Base-by-base conservation (phyloP, 2,329 filamentous ascomycete species). In the Ophiostoma australiae region DNA sequence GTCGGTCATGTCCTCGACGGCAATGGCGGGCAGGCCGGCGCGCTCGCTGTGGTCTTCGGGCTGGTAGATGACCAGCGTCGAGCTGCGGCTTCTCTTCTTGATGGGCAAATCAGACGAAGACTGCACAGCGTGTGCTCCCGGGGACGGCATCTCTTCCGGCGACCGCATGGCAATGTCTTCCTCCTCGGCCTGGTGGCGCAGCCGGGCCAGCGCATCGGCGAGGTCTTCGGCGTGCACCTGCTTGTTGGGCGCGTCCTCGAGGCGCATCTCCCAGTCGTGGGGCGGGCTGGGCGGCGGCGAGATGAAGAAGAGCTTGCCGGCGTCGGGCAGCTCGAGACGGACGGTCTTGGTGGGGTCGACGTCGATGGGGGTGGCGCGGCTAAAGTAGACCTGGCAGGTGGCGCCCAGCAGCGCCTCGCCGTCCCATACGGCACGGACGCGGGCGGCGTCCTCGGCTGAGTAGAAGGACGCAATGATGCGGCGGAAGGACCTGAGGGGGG, bases 401-500 rank as follows among this genome's bases (percentile, higher is more conserved):
- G 89, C 84, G 76, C 91, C 91, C 81, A 94, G 86, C 74, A 94
- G 84, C 33, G 82, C 82, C 80, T 93, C 90, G 76, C 90, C 89
- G 76, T 95, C 91, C 80, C 93, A 91, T 70, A 90, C 84, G 75
- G 87, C 83, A 74, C 91, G 89, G 71, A 94, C 90, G 71, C 84
- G 83, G 76, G 92, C 88, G 71, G 92, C 91, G 70, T 90, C 86
- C 70, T 89, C 86, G 76, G 86, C 84, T 73, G 88, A 87, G 80
- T 86, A 89, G 83, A 95, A 94, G 75, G 91, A 92, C 73, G 91
- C 87, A 75, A 94, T 85, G 77, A 95, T 93, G 78, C 92, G 90
- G 74, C 90, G 87, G 84, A 95, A 93, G 7, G 90, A 93, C 79
- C 92, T 92, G 73, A 95, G 86, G 0, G 92, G 92, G 13, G 90